A percentile compares a stretch with the other conserved stretches of the same genome.
These are phyloP conservation scores for Coprinopsis strossmayeri DNA, from an alignment of 768 basidiomycete genomes.

Conservation along the genomic window DNA sequence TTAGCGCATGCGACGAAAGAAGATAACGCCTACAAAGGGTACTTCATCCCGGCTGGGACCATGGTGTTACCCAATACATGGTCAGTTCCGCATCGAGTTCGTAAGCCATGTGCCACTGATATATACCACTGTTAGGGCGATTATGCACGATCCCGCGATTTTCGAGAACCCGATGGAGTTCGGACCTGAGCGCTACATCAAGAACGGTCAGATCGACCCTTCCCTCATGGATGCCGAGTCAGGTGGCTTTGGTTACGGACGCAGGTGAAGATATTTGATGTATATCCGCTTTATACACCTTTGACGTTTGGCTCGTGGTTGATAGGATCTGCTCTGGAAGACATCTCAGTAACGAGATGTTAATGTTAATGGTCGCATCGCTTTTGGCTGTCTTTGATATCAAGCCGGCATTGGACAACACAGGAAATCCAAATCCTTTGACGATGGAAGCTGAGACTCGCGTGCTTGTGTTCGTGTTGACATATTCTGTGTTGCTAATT, in stretches of 20 bases:
- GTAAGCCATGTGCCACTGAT: too few species aligned
- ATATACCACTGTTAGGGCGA: too few species aligned
- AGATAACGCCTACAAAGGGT: slow-evolving; percentile 15
- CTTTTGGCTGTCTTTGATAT: slow-evolving; percentile 14
- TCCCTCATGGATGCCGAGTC: slow-evolving; percentile 9
- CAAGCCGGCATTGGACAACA: slow-evolving; percentile 5
- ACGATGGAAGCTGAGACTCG: slow-evolving; percentile 8
- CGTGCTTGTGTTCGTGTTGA: not conserved
- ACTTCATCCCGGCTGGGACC: slow-evolving; percentile 15
- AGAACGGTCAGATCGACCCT: slow-evolving; percentile 14
- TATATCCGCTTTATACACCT: too few species aligned
- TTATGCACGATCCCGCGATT: slow-evolving; percentile 23
- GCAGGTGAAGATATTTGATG: slow-evolving; percentile 11
- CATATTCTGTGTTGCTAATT: too few species aligned
- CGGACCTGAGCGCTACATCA: slow-evolving; percentile 24
- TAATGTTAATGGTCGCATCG: slow-evolving; percentile 7
- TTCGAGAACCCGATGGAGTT: slow-evolving; percentile 28
- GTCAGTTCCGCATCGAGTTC: not conserved
- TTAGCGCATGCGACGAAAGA: slow-evolving; percentile 12
- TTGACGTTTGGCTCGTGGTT: too few species aligned
- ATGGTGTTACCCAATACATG: not conserved
- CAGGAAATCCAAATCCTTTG: slow-evolving; percentile 15
- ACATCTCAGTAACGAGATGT: slow-evolving; percentile 9
- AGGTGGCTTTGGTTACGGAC: slow-evolving; percentile 21
- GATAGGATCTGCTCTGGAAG: slow-evolving; percentile 15